Evolutionary conservation across 331 rosid species (phyloP), one percentile per base, ranked within the genome.

Genomic region (Acacia concinna): DNA sequence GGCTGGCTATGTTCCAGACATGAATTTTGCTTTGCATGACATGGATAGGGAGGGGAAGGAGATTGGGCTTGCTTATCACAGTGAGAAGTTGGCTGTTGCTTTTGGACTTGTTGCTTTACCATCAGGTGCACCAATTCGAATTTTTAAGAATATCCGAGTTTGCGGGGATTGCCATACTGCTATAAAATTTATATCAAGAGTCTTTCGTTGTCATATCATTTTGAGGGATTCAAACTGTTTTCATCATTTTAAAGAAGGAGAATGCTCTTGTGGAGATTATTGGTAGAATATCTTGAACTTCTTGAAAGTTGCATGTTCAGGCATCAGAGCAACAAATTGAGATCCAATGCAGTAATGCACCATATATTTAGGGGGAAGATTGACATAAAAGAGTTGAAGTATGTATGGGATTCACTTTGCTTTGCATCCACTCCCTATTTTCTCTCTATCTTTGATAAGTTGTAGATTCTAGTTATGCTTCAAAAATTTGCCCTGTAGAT

Each of bases 81-180:
- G 96, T 46, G 97, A 92, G 80, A 92, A 92, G 86, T 81, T 92
- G 78, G 92, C 96, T 37, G 77, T 89, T 82, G 96, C 96, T 59
- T 89, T 92, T 40, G 96, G 96, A 60, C 88, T 92, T 76, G 88
- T 92, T 71, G 85, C 89, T 66, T 60, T 83, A 35, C 87, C 91
- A 32, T 69, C 83, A 9, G 79, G 90, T 73, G 89, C 83, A 59
- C 91, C 94, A 59, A 88, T 92, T 78, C 86, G 97, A 60, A 81
- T 90, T 44, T 90, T 87, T 35, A 90, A 92, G 93, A 92, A 92
- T 90, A 86, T 92, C 32, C 66, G 95, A 69, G 95, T 87, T 75
- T 92, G 93, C 78, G 97, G 97, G 40, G 96, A 92, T 79, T 92
- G 97, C 68, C 97, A 92, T 78, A 83, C 88, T 13, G 91, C 96